Conservation (phyloP, 441 rosid genomes). For the Adansonia grandidieri region DNA sequence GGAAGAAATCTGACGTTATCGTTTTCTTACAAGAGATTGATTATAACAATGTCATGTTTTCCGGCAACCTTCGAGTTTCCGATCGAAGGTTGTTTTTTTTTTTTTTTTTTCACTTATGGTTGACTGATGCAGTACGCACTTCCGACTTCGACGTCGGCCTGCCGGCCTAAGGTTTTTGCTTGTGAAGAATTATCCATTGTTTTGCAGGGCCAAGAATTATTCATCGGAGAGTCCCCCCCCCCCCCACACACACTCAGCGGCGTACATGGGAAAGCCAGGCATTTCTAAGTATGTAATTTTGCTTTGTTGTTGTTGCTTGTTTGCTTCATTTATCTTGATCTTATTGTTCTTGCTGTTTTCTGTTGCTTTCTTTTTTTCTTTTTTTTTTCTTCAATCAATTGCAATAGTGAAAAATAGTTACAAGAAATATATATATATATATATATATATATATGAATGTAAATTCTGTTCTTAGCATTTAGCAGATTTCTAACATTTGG, state of each 20-base stretch:
- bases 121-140: background rate
- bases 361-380: background rate
- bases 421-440: background rate
- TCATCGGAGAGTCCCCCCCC: constrained; percentile 5
- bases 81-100: too few relatives aligned
- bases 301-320: background rate
- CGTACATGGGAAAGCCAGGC: constrained; percentile 85
- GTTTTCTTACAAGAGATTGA: constrained; percentile 1
- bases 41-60: background rate
- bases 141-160: background rate
- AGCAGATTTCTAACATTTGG: background rate
- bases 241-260: constrained; percentile 29
- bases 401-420: constrained; percentile 1
- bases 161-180: constrained; percentile 2
- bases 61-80: background rate
- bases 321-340: background rate
- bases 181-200: constrained; percentile 18
- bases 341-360: background rate
- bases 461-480: constrained; percentile 16
- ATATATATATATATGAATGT: background rate
- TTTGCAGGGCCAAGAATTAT: background rate
- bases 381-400: background rate
- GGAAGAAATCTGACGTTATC: constrained; percentile 1
- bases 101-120: background rate
- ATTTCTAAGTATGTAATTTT: constrained; percentile 22